A percentile compares a stretch with the other conserved stretches of the same genome.
phyloP scores from a whole-genome alignment of 2,329 filamentous ascomycete genomes.

The Ilyonectria destructans region DNA sequence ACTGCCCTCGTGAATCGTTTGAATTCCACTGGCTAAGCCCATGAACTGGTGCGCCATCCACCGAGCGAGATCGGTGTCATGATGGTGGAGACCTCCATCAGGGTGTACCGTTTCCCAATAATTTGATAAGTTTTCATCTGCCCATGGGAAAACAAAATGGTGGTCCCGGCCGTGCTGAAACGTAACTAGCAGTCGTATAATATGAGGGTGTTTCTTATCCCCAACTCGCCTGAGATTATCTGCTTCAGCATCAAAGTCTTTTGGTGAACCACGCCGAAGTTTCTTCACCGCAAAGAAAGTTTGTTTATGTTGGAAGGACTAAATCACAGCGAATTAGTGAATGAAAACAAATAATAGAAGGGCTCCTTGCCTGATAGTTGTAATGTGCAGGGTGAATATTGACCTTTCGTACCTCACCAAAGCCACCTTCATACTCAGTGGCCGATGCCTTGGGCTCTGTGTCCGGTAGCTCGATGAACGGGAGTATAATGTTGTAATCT shows the following conservation, averaged over 20 bases:
- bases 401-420: neutral
- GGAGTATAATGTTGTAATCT: neutral
- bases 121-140: neutral
- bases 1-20: neutral
- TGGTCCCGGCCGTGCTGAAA: neutral
- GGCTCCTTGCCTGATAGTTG: neutral
- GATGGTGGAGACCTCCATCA: neutral
- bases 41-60: neutral
- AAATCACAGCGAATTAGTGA: no score
- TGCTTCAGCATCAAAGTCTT: neutral
- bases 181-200: neutral
- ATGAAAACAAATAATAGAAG: neutral
- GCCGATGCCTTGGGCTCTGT: neutral
- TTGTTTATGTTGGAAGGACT: neutral
- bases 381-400: conserved; percentile 10
- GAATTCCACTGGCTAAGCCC: neutral
- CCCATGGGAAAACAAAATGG: neutral
- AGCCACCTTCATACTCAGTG: neutral
- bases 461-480: neutral
- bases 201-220: neutral
- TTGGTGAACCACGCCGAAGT: neutral
- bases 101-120: neutral
- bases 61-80: neutral
- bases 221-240: neutral
- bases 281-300: neutral